These are phyloP conservation scores for Arabidopsis arenosa DNA, from an alignment of 345 rosid species.

Conservation along the genomic window DNA sequence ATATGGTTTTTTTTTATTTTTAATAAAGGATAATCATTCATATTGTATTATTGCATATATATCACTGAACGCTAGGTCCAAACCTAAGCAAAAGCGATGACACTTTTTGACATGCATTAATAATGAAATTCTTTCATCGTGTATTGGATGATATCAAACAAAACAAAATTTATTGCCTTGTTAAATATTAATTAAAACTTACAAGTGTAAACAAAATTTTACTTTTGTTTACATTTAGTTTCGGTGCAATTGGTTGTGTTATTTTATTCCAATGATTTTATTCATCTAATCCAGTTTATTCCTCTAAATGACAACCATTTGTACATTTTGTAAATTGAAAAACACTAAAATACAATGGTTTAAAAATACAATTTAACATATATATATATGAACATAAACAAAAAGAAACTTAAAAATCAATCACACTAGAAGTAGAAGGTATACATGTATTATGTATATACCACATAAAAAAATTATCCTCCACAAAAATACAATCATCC, in stretches of 20 bases:
- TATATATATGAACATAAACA: background rate
- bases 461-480: background rate
- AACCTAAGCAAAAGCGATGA: background rate
- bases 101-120: background rate
- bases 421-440: background rate
- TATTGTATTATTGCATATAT: background rate
- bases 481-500: background rate
- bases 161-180: too few relatives aligned
- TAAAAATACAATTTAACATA: background rate
- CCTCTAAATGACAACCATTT: too few relatives aligned
- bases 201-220: background rate
- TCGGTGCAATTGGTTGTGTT: too few relatives aligned
- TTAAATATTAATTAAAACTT: too few relatives aligned
- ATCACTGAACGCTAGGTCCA: conserved; percentile 16
- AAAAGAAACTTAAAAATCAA: background rate
- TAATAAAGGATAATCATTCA: background rate
- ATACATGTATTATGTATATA: background rate
- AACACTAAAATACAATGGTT: background rate
- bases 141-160: background rate
- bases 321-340: too few relatives aligned
- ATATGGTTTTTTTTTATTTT: background rate
- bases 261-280: too few relatives aligned
- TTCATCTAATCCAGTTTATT: too few relatives aligned
- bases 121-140: background rate
- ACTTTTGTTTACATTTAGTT: too few relatives aligned